Evolutionary conservation across 768 basidiomycete genomes (phyloP).

Genomic region (Macrolepiota albuminosa): DNA sequence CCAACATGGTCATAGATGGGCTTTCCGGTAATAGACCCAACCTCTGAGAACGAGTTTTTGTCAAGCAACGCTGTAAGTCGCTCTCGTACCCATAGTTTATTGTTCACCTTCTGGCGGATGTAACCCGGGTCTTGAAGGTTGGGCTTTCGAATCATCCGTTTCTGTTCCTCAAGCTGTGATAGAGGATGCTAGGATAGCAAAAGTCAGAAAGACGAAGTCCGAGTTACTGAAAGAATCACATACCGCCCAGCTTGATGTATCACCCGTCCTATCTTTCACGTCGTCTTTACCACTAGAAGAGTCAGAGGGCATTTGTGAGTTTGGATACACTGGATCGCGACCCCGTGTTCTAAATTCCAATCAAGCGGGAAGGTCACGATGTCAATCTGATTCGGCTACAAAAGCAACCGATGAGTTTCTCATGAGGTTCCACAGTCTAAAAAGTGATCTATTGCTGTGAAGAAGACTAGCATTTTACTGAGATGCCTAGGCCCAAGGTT

Average conservation of each 20-base stretch:
- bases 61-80: constrained; percentile 30
- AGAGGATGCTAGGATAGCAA: constrained; percentile 23
- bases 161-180: constrained; percentile 25
- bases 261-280: constrained; percentile 9
- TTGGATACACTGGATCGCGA: neutral
- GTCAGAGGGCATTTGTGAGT: constrained; percentile 25
- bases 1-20: constrained; percentile 25
- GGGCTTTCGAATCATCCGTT: constrained; percentile 25
- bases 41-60: constrained; percentile 27
- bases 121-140: constrained; percentile 33
- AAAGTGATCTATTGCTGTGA: neutral
- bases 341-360: neutral
- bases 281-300: neutral
- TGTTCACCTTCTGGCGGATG: constrained; percentile 31
- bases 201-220: neutral
- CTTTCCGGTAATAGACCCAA: constrained; percentile 33
- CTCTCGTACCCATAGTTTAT: constrained; percentile 37
- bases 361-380: constrained; percentile 1
- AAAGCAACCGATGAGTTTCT: constrained; percentile 23
- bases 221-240: neutral
- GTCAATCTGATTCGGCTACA: constrained; percentile 18
- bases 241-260: constrained; percentile 29
- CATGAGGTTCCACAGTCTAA: constrained; percentile 1
- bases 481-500: constrained; percentile 48
- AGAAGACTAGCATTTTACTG: neutral